Evolutionary conservation across 176 grass and related monocot species (phyloP), one percentile per base, ranked within the genome.

Genomic region (Saccharum spontaneum): DNA sequence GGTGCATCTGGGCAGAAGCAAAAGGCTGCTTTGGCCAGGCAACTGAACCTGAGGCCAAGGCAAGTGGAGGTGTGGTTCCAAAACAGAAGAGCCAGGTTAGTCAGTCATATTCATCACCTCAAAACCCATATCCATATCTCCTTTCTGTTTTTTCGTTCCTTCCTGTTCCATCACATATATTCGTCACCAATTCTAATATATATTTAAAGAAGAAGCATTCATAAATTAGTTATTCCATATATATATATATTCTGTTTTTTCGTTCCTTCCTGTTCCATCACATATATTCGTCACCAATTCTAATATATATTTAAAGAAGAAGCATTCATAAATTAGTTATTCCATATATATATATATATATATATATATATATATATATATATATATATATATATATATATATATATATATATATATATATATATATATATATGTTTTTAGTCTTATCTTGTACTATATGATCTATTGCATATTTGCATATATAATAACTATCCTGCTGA

Each of bases 41-140:
- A 95, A 79, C 78, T 98, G 28, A 93, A 88, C 69, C 89, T 98
- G 30, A 88, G 90, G 77, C 91, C 96, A 33, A 90, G 96, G 73
- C 96, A 98, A 75, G 96, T 98, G 4, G 96, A 98, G 89, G 96
- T 98, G 4, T 98, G 96, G 96, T 98, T 98, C 84, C 96, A 98
- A 22, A 98, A 98, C 18, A 86, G 96, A 83, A 92, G 96, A 92
- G 96, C 96, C 65, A 98, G 96, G 96, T 98, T 40, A 80, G 76
- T 82, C 15, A 57, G 73, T 86, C 81, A 24, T 75, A 75, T 75
- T 75, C 16, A 16, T 86, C 77, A 80, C 77, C 84, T 76, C 82
- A 62, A 79, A 79, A 68, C 61, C 62, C 73, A 52, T 67, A 84
- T 86, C 73, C 78, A 40, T 73, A 43, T 71, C 68, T 22, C 28